Conservation (phyloP, 2,329 filamentous ascomycete genomes). For the Neocucurbitaria cava region DNA sequence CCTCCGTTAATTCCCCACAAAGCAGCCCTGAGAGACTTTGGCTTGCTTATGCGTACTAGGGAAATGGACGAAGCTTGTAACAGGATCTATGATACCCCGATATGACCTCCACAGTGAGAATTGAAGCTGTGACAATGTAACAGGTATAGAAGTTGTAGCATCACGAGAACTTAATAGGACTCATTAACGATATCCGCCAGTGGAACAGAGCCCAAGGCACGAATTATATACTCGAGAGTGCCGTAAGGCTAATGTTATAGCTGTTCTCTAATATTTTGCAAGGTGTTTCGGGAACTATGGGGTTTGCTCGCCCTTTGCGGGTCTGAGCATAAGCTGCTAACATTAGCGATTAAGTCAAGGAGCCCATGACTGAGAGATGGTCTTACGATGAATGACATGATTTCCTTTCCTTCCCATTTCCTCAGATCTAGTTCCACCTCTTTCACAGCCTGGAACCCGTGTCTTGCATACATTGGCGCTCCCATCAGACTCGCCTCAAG, state of each 20-base stretch:
- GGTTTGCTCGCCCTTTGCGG: slow-evolving; percentile 6
- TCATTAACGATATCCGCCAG: too few relatives aligned
- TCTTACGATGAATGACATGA: slow-evolving; percentile 41
- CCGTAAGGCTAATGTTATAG: too few relatives aligned
- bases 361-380: not conserved
- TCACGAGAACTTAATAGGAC: not conserved
- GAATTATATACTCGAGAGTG: not conserved
- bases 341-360: slow-evolving; percentile 1
- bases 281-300: not conserved
- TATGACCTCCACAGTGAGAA: not conserved
- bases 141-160: not conserved
- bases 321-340: slow-evolving; percentile 22
- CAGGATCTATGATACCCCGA: too few relatives aligned
- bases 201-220: not conserved
- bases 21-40: too few relatives aligned
- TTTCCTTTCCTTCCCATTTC: slow-evolving; percentile 34
- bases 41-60: too few relatives aligned
- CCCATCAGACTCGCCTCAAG: slow-evolving; percentile 45
- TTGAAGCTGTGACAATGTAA: not conserved
- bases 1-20: too few relatives aligned
- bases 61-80: too few relatives aligned
- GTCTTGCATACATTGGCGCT: slow-evolving; percentile 40
- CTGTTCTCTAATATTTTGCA: not conserved
- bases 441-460: slow-evolving; percentile 38
- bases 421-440: slow-evolving; percentile 40